Conservation (phyloP, 176 grass and related monocot genomes). For the Aegilops speltoides region DNA sequence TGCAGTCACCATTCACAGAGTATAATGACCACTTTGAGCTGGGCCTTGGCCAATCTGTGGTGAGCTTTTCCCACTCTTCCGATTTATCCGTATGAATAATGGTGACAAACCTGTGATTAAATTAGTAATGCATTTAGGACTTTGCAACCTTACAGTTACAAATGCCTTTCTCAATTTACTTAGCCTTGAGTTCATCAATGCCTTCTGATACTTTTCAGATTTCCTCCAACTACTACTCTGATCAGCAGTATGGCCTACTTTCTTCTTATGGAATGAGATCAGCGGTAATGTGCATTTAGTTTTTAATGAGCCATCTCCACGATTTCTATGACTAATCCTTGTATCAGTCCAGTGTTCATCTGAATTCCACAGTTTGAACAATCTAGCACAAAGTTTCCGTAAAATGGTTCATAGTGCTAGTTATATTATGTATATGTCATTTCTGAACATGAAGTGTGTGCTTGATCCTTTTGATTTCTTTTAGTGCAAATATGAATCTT, state of each 20-base stretch:
- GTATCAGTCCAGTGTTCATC: neutral
- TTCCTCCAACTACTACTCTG: constrained; percentile 47
- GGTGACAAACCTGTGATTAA: neutral
- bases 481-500: neutral
- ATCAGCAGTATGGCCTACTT: constrained; percentile 71
- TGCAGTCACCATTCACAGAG: constrained; percentile 41
- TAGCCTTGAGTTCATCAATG: neutral
- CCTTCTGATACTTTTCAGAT: constrained; percentile 45
- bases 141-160: neutral
- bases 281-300: constrained; percentile 49
- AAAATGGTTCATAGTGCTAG: constrained; percentile 3
- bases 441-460: constrained; percentile 16
- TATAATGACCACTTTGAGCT: constrained; percentile 62
- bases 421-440: neutral
- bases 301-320: neutral
- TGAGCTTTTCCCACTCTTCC: constrained; percentile 26
- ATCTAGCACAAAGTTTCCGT: neutral
- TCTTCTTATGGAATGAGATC: constrained; percentile 51
- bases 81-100: constrained; percentile 6
- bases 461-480: neutral
- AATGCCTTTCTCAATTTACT: neutral
- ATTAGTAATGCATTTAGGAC: neutral
- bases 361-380: constrained; percentile 1
- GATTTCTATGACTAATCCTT: neutral
- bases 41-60: constrained; percentile 76